Evolutionary conservation across 2,329 filamentous ascomycete species (phyloP).

Genomic region (Xylariaceae sp.): DNA sequence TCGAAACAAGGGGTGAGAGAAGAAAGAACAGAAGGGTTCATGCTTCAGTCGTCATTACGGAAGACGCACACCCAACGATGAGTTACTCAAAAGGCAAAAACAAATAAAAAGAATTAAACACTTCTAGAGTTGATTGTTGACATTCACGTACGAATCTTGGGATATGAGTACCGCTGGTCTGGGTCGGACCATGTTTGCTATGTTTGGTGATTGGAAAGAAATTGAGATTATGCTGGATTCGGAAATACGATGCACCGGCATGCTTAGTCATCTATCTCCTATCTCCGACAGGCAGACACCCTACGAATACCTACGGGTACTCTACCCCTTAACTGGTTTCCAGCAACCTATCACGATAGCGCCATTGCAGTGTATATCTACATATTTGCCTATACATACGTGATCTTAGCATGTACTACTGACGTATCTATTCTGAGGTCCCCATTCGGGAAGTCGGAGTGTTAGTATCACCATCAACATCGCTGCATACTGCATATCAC

Average conservation of each 20-base stretch:
- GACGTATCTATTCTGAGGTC: too few relatives aligned
- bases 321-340: too few relatives aligned
- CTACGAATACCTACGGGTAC: too few relatives aligned
- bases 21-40: background rate
- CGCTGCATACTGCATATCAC: too few relatives aligned
- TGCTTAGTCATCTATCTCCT: background rate
- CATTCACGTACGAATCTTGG: background rate
- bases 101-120: background rate
- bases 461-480: too few relatives aligned
- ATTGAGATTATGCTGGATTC: background rate
- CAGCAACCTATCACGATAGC: too few relatives aligned
- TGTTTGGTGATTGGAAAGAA: constrained; percentile 12
- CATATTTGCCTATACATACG: too few relatives aligned
- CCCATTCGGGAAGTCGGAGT: too few relatives aligned
- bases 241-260: constrained; percentile 16
- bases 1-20: background rate
- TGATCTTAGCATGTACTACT: too few relatives aligned
- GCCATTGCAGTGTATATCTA: too few relatives aligned
- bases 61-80: background rate
- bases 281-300: too few relatives aligned
- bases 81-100: background rate
- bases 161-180: background rate
- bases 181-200: background rate
- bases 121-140: background rate
- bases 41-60: background rate